A percentile compares a stretch with the other conserved stretches of the same genome.
Evolutionary conservation across 2,329 filamentous ascomycete genomes (phyloP).

Genomic region (Stachybotrys chartarum): DNA sequence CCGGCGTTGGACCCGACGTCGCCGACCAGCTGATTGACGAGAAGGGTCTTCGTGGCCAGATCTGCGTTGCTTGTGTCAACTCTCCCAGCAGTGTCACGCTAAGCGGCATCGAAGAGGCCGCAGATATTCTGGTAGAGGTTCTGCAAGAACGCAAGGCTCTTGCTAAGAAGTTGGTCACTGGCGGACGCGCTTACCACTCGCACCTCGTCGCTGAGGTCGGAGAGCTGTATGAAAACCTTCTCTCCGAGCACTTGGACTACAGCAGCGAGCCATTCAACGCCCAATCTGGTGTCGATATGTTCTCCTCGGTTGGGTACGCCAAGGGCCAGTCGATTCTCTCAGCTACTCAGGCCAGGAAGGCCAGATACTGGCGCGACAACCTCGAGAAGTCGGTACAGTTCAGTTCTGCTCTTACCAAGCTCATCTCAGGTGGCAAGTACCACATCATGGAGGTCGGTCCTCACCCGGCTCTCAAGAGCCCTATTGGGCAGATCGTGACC

Average conservation of each 20-base stretch:
- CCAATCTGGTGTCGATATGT: background rate
- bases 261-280: background rate
- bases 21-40: background rate
- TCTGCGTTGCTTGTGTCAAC: background rate
- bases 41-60: background rate
- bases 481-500: conserved; percentile 9
- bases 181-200: background rate
- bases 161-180: background rate
- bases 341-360: background rate
- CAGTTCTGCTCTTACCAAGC: background rate
- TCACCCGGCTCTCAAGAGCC: conserved; percentile 11
- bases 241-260: background rate
- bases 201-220: background rate
- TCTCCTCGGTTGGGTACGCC: background rate
- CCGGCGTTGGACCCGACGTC: conserved; percentile 1
- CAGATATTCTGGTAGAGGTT: background rate
- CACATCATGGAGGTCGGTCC: conserved; percentile 13
- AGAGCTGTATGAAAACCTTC: background rate
- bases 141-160: background rate
- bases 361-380: background rate
- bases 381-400: background rate
- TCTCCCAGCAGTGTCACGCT: background rate
- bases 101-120: background rate
- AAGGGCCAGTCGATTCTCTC: background rate
- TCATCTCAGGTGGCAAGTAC: background rate